Base-by-base conservation (phyloP, 1,284 basidiomycete genomes). In the Austroboletus niveus region DNA sequence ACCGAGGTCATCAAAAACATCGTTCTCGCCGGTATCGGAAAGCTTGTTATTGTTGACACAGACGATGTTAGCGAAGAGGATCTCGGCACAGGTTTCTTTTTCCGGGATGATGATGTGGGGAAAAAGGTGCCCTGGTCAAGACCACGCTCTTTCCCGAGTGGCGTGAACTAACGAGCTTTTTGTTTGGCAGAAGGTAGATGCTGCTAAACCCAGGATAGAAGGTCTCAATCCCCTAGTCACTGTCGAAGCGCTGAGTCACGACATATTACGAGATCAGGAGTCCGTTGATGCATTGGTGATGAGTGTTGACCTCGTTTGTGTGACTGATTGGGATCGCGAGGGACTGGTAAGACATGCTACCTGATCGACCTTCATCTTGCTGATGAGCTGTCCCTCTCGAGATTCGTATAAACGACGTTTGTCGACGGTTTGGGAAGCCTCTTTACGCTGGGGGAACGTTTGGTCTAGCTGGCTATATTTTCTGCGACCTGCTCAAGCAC, bases 1-100 rank as follows among this genome's bases (percentile, higher is more conserved):
- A 94, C 94, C n/a, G 97, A 99, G 71, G 83, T 89, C 24, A 90
- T 97, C 72, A 99, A 99, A 73, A 99, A 99, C 69, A 86, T 90
- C 65, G 88, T 90, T 31, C 76, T 90, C 45, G 85, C 87, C 31
- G 87, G 88, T 31, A 84, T 90, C 50, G 87, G 87, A 42, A 87
- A 80, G 64, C 74, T 90, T 49, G 66, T 90, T 51, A 77, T 90
- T 49, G 74, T 85, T 48, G 87, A 90, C 70, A 71, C 71, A 22
- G 83, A 79, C 56, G 69, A 77, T 38, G 85, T 90, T 42, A 62
- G 71, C 43, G 80, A 83, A 62, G 86, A 91, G 64, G 96, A 98
- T 72, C 80, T 99, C 22, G 92, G 92, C 10, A 82, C 89, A 8
- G 92, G 94, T 11, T 98, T 98, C 78, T 90, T 99, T 71, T 96